These are phyloP conservation scores for Apiospora kogelbergensis DNA, from an alignment of 2,329 filamentous ascomycete species.

Conservation along the genomic window DNA sequence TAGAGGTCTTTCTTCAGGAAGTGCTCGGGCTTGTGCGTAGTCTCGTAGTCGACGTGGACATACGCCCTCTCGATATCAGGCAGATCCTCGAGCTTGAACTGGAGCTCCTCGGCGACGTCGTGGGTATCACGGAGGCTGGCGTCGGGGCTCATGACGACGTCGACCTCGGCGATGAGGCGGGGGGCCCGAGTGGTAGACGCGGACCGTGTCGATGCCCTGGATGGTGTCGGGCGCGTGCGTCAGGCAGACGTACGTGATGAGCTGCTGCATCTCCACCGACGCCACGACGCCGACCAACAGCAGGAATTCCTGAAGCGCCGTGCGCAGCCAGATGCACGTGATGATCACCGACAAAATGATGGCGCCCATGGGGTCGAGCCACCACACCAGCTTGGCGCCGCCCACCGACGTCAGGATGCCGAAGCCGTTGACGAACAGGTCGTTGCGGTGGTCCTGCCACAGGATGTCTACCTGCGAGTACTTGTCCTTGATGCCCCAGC, in stretches of 20 bases:
- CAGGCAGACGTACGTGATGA: slow-evolving; percentile 95
- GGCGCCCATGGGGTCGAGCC: slow-evolving; percentile 91
- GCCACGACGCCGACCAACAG: slow-evolving; percentile 88
- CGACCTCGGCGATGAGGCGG: slow-evolving; percentile 89
- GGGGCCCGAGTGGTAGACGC: slow-evolving; percentile 91
- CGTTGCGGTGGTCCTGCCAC: slow-evolving; percentile 97
- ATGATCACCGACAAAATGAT: slow-evolving; percentile 80
- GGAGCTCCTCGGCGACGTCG: slow-evolving; percentile 89
- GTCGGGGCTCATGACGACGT: slow-evolving; percentile 86
- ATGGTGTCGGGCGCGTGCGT: slow-evolving; percentile 78
- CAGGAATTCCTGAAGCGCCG: slow-evolving; percentile 86
- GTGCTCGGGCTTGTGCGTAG: slow-evolving; percentile 89
- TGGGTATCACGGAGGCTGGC: slow-evolving; percentile 77
- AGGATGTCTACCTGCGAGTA: slow-evolving; percentile 91
- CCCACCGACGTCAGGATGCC: slow-evolving; percentile 90
- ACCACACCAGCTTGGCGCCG: slow-evolving; percentile 86
- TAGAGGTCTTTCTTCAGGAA: slow-evolving; percentile 61
- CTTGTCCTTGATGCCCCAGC: slow-evolving; percentile 85
- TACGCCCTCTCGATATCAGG: slow-evolving; percentile 93
- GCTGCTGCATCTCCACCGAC: slow-evolving; percentile 80
- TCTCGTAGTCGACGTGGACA: slow-evolving; percentile 97
- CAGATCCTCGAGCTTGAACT: slow-evolving; percentile 89
- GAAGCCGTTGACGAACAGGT: slow-evolving; percentile 94
- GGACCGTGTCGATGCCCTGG: slow-evolving; percentile 87
- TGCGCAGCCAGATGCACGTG: slow-evolving; percentile 76